A percentile compares a stretch with the other conserved stretches of the same genome.
These are phyloP conservation scores for Neurospora sp. DNA, from an alignment of 2,329 filamentous ascomycete species.

Conservation along the genomic window DNA sequence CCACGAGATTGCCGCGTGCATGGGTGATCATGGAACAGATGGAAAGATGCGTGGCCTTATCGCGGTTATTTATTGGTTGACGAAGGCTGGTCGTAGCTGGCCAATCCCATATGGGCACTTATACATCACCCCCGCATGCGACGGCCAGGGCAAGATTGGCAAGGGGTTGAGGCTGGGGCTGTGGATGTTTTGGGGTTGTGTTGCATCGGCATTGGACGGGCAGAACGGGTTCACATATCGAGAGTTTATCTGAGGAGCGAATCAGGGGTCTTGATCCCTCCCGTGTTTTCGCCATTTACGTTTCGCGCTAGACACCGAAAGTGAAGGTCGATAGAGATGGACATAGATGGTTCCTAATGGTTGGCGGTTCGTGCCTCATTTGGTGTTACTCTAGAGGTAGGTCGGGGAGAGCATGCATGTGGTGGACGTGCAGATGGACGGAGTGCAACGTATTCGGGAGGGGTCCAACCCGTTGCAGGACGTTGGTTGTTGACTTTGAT, in stretches of 20 bases:
- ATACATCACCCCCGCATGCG: background rate
- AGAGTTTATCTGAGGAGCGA: background rate
- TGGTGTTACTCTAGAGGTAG: background rate
- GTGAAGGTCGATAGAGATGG: background rate
- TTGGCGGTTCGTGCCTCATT: background rate
- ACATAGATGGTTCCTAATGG: background rate
- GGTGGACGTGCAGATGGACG: background rate
- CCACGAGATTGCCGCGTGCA: background rate
- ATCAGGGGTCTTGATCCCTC: background rate
- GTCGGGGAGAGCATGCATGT: background rate
- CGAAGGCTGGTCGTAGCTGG: background rate
- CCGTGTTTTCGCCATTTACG: background rate
- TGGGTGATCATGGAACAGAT: background rate
- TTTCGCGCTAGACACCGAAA: background rate
- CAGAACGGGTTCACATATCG: background rate
- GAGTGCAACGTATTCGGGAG: background rate
- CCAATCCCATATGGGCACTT: background rate
- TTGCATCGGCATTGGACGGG: constrained; percentile 2
- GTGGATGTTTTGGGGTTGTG: constrained; percentile 1
- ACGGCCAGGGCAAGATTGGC: background rate
- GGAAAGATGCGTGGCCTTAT: constrained; percentile 8
- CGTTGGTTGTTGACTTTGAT: background rate
- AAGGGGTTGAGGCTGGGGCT: background rate
- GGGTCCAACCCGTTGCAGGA: background rate
- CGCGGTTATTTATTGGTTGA: constrained; percentile 7